These are phyloP conservation scores for Myriosclerotinia duriaeana DNA, from an alignment of 2,329 filamentous ascomycete genomes.

Conservation along the genomic window DNA sequence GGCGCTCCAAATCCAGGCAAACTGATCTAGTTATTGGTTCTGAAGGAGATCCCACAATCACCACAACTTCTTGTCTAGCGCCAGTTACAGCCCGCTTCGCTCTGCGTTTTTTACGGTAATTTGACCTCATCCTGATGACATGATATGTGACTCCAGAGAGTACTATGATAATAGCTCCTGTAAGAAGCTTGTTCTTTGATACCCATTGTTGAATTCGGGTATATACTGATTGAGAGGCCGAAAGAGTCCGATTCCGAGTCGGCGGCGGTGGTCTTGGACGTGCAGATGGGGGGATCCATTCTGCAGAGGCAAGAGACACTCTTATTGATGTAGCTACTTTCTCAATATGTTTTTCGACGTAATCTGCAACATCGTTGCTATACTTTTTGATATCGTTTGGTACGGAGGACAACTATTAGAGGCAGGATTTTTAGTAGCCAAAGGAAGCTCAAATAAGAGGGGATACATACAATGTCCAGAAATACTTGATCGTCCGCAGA, in stretches of 20 bases:
- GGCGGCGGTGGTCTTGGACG: constrained; percentile 56
- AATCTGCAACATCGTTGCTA: constrained; percentile 71
- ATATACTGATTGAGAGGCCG: constrained; percentile 40
- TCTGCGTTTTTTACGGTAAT: constrained; percentile 62
- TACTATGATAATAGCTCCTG: constrained; percentile 68
- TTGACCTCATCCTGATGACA: constrained; percentile 54
- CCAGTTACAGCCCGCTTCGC: constrained; percentile 80
- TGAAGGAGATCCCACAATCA: constrained; percentile 83
- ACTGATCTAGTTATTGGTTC: constrained; percentile 82
- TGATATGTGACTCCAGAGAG: constrained; percentile 62
- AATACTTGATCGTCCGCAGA: constrained; percentile 78
- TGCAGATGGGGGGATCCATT: constrained; percentile 72
- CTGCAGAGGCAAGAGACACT: constrained; percentile 63
- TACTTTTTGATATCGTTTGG: constrained; percentile 68
- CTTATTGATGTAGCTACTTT: constrained; percentile 68
- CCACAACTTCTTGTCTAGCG: constrained; percentile 79
- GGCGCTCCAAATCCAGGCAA: constrained; percentile 80
- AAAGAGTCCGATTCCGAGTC: background rate
- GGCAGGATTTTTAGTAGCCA: constrained; percentile 14
- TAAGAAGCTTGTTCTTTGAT: constrained; percentile 67
- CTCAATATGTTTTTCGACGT: constrained; percentile 79
- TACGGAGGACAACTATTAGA: constrained; percentile 53
- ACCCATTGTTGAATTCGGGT: constrained; percentile 71
- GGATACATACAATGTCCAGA: constrained; percentile 67
- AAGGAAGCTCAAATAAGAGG: background rate